phyloP scores from a whole-genome alignment of 495 filamentous ascomycete genomes.

The Penicillium steckii region DNA sequence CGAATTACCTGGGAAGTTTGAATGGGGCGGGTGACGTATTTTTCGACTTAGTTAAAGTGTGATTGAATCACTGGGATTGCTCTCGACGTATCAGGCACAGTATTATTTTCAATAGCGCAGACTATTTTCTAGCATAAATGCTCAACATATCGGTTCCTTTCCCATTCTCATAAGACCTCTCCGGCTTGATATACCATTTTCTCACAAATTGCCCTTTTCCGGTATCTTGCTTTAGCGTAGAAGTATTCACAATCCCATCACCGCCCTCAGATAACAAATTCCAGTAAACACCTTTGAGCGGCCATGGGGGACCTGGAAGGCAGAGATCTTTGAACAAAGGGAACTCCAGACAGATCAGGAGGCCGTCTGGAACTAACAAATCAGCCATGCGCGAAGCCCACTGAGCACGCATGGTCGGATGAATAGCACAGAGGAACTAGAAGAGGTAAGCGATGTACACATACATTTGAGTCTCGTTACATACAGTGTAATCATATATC shows the following conservation, averaged over 20 bases:
- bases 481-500: conserved; percentile 74
- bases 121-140: conserved; percentile 11
- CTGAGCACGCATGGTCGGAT: conserved; percentile 28
- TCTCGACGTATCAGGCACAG: no score
- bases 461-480: no score
- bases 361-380: conserved; percentile 24
- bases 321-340: conserved; percentile 38
- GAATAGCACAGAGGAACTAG: conserved; percentile 45
- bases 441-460: no score
- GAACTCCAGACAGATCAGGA: conserved; percentile 43
- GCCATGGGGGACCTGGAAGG: conserved; percentile 39
- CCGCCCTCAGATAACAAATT: conserved; percentile 23
- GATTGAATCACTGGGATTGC: no score
- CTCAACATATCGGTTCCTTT: conserved; percentile 35
- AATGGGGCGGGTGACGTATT: no score
- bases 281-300: conserved; percentile 37
- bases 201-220: no score
- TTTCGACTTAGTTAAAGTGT: no score
- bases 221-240: no score
- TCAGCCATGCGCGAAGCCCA: conserved; percentile 38
- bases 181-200: conserved; percentile 23
- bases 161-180: conserved; percentile 20
- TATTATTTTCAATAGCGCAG: no score
- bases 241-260: conserved; percentile 10
- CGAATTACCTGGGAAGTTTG: no score